Conservation (phyloP, 768 basidiomycete genomes). For the Hygrocybe coccinea region DNA sequence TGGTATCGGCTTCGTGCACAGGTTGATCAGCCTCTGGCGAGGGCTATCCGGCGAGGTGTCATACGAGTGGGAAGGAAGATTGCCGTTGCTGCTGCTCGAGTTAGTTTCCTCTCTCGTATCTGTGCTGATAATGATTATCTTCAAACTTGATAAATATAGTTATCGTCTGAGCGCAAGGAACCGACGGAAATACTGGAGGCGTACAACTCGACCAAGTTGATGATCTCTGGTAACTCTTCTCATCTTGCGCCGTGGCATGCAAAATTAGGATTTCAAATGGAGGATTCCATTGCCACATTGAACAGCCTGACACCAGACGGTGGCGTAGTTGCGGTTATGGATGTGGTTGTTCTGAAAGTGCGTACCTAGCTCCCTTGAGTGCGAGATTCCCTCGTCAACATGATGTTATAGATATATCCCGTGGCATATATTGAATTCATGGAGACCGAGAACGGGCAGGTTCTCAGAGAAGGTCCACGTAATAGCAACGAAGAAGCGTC, state of each 20-base stretch:
- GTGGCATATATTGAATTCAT: conserved; percentile 75
- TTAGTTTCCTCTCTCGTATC: conserved; percentile 36
- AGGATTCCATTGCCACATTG: conserved; percentile 69
- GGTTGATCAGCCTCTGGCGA: conserved; percentile 66
- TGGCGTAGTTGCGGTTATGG: conserved; percentile 68
- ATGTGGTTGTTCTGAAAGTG: conserved; percentile 68
- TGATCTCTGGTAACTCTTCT: conserved; percentile 79
- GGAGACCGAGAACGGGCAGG: conserved; percentile 45
- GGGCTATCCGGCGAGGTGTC: conserved; percentile 61
- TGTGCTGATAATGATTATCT: not conserved
- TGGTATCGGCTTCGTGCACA: conserved; percentile 87
- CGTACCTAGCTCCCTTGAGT: not conserved
- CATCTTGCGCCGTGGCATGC: conserved; percentile 85
- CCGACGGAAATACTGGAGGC: conserved; percentile 80
- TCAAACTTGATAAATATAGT: conserved; percentile 35
- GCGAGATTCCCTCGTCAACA: not conserved
- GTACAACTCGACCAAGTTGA: conserved; percentile 58
- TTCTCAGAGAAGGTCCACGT: conserved; percentile 55
- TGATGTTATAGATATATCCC: conserved; percentile 54
- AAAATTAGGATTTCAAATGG: conserved; percentile 71
- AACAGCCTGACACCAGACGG: conserved; percentile 79
- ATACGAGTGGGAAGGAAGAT: conserved; percentile 82
- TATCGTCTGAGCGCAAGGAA: conserved; percentile 67
- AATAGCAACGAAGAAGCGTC: conserved; percentile 64
- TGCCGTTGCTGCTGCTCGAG: conserved; percentile 71